phyloP scores from a whole-genome alignment of 2,329 filamentous ascomycete species.

The Bertia moriformis region DNA sequence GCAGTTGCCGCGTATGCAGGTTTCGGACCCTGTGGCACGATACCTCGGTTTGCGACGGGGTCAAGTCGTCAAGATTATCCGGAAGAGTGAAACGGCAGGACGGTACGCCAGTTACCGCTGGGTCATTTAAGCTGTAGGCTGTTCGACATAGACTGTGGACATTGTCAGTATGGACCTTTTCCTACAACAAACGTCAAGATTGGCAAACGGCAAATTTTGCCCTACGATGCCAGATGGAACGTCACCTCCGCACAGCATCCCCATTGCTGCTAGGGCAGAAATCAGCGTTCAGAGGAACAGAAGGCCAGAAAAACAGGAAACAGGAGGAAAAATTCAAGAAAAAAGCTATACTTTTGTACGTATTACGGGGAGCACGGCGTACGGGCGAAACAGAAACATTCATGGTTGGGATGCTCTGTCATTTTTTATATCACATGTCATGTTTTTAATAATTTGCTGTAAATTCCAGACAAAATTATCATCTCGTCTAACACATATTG shows the following conservation, averaged over 20 bases:
- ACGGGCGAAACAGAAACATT: conserved; percentile 1
- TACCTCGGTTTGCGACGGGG: conserved; percentile 83
- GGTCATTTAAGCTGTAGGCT: conserved; percentile 22
- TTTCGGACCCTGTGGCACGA: conserved; percentile 79
- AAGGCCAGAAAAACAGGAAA: background rate
- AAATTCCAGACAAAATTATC: too few species aligned
- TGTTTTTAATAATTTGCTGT: too few species aligned
- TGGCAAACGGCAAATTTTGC: background rate
- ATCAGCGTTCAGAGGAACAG: background rate
- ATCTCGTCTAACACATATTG: too few species aligned
- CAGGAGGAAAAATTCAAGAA: background rate
- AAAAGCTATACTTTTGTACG: background rate
- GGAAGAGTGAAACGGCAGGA: conserved; percentile 86
- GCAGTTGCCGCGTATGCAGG: conserved; percentile 81
- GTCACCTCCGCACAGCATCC: too few species aligned
- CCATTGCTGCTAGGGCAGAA: too few species aligned
- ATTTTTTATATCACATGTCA: too few species aligned
- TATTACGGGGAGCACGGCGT: conserved; percentile 1
- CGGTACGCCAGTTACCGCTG: conserved; percentile 87
- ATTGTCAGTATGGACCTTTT: background rate
- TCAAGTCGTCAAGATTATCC: conserved; percentile 96
- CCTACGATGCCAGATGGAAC: background rate
- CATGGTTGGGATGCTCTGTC: background rate
- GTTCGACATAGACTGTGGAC: too few species aligned
- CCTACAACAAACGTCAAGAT: background rate